Percentiles rank a stretch among this genome's conserved stretches.
Evolutionary conservation across 495 filamentous ascomycete genomes (phyloP).

Genomic region (Paragyromitra xinjiangensis): DNA sequence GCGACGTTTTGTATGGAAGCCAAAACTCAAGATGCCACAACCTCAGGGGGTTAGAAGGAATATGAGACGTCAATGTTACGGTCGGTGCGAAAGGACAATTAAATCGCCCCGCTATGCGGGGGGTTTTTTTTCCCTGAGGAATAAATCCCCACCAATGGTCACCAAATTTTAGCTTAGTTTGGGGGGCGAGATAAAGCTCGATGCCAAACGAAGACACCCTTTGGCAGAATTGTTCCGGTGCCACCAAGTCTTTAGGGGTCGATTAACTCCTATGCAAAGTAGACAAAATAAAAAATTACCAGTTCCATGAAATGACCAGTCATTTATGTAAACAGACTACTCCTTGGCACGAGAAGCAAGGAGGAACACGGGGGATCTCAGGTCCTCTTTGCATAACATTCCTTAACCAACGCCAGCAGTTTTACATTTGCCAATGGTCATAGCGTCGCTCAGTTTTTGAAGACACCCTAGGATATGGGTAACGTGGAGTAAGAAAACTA

Average conservation of each 20-base stretch:
- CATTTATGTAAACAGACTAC: background rate
- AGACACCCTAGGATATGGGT: conserved; percentile 3
- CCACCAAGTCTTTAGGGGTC: background rate
- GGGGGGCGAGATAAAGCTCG: background rate
- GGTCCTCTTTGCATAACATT: conserved; percentile 2
- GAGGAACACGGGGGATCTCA: background rate
- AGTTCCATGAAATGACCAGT: background rate
- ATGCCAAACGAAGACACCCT: no score
- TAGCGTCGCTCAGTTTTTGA: conserved; percentile 4
- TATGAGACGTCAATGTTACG: background rate
- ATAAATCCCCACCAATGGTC: background rate
- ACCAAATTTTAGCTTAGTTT: no score
- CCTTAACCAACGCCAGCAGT: background rate
- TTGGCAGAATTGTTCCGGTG: no score
- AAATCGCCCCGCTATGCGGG: background rate
- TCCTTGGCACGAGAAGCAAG: conserved; percentile 16
- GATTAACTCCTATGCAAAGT: background rate
- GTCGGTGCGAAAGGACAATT: background rate
- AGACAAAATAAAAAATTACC: background rate
- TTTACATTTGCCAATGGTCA: background rate
- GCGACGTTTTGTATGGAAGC: no score
- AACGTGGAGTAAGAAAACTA: conserved; percentile 2
- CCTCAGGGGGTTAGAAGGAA: background rate
- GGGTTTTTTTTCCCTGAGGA: background rate
- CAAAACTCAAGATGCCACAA: background rate